These are phyloP conservation scores for Lenwebbia sp. DNA, from an alignment of 345 rosid genomes.

Conservation along the genomic window DNA sequence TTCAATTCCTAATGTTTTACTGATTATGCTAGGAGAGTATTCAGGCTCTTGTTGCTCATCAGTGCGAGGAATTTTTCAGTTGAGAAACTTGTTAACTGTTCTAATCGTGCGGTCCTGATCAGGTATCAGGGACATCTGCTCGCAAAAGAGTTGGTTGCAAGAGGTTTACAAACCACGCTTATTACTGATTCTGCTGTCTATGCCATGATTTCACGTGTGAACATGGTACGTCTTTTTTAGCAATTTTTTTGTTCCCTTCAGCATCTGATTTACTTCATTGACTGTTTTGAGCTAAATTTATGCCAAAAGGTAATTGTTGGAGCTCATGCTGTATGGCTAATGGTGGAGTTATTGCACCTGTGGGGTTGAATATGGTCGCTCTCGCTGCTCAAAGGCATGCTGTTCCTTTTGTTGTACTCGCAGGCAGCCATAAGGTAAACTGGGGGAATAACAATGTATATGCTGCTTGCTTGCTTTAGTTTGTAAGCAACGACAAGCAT, in stretches of 20 bases:
- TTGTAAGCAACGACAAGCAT: not conserved
- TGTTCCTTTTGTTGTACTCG: conserved; percentile 96
- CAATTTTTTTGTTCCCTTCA: not conserved
- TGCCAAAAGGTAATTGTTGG: conserved; percentile 80
- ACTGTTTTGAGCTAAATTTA: conserved; percentile 6
- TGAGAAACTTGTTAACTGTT: no score
- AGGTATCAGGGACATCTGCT: conserved; percentile 96
- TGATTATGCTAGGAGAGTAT: no score
- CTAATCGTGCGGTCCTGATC: not conserved
- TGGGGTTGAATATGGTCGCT: conserved; percentile 97
- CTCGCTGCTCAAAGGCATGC: conserved; percentile 97
- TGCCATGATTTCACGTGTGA: conserved; percentile 96
- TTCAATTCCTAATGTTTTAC: no score
- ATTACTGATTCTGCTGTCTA: conserved; percentile 96
- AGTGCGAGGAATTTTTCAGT: no score
- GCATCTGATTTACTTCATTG: not conserved
- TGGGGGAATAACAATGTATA: not conserved
- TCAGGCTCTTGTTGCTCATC: no score
- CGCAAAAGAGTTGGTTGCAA: conserved; percentile 81
- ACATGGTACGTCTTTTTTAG: conserved; percentile 45
- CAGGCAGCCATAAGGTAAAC: conserved; percentile 94
- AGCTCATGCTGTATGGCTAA: conserved; percentile 98
- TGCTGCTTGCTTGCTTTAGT: not conserved
- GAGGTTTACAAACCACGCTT: conserved; percentile 89
- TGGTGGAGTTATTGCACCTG: conserved; percentile 96